A percentile compares a stretch with the other conserved stretches of the same genome.
Conservation (phyloP, 495 filamentous ascomycete species). For the Barbatosphaeria neglecta region DNA sequence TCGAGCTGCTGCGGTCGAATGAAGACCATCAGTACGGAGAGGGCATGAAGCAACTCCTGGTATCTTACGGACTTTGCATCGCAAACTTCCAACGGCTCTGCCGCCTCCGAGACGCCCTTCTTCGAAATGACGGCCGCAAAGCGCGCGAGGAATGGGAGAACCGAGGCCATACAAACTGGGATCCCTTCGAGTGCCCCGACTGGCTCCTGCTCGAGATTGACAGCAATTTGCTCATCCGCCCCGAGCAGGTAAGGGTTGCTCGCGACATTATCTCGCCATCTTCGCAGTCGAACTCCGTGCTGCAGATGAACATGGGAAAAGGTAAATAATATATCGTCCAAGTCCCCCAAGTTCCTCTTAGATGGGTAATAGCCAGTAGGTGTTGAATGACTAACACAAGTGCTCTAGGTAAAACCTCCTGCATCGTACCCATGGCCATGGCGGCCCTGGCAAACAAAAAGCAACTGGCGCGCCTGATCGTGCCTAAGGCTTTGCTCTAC, state of each 20-base stretch:
- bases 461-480: conserved; percentile 34
- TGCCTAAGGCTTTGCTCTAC: conserved; percentile 37
- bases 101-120: conserved; percentile 14
- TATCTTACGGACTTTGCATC: conserved; percentile 28
- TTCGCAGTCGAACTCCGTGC: conserved; percentile 34
- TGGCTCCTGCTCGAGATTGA: conserved; percentile 52
- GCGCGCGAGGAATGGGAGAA: conserved; percentile 28
- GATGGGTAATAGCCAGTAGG: too few species aligned
- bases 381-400: too few species aligned
- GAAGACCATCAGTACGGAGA: conserved; percentile 16
- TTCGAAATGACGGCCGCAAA: conserved; percentile 1
- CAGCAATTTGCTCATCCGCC: conserved; percentile 37
- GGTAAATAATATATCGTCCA: too few species aligned
- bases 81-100: conserved; percentile 38
- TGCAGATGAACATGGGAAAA: conserved; percentile 45
- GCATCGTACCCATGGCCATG: conserved; percentile 43
- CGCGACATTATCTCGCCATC: conserved; percentile 34
- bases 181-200: conserved; percentile 30
- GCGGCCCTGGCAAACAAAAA: conserved; percentile 32
- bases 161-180: conserved; percentile 41
- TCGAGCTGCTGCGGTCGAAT: conserved; percentile 40
- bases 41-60: conserved; percentile 31
- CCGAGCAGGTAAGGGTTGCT: conserved; percentile 42
- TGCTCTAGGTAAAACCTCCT: conserved; percentile 42
- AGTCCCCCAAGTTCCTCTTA: too few species aligned